phyloP scores from a whole-genome alignment of 2,329 filamentous ascomycete genomes.

The Colletotrichum sp. region DNA sequence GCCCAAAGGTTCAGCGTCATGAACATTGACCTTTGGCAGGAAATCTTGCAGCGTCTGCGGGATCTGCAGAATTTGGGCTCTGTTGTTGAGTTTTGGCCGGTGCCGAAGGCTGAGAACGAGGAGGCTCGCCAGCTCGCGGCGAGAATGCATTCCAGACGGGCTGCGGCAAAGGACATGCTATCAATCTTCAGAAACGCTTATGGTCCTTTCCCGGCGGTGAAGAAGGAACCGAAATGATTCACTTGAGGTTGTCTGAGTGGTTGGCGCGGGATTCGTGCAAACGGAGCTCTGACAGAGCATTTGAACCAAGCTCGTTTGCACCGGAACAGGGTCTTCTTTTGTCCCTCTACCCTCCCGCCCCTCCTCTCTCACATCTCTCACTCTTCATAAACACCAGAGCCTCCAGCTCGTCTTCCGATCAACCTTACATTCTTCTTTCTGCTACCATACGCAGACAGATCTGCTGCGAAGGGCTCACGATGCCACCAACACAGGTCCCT shows the following conservation, averaged over 20 bases:
- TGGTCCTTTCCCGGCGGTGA: not conserved
- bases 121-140: not conserved
- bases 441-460: not conserved
- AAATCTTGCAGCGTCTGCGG: not conserved
- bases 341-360: not conserved
- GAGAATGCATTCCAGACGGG: not conserved
- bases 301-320: not conserved
- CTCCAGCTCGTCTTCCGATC: not conserved
- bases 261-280: not conserved
- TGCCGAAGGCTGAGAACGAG: not conserved
- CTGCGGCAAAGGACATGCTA: not conserved
- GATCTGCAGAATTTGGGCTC: not conserved
- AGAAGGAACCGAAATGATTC: not conserved
- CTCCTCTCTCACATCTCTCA: not conserved
- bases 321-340: not conserved
- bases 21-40: not conserved
- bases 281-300: not conserved
- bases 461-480: fast-evolving
- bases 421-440: not conserved
- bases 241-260: not conserved
- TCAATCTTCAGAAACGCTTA: not conserved
- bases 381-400: not conserved
- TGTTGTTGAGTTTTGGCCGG: not conserved
- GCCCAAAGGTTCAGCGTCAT: not conserved
- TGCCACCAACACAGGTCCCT: not conserved